These are phyloP conservation scores for Cystobasidium tubakii DNA, from an alignment of 768 basidiomycete species.

Conservation along the genomic window DNA sequence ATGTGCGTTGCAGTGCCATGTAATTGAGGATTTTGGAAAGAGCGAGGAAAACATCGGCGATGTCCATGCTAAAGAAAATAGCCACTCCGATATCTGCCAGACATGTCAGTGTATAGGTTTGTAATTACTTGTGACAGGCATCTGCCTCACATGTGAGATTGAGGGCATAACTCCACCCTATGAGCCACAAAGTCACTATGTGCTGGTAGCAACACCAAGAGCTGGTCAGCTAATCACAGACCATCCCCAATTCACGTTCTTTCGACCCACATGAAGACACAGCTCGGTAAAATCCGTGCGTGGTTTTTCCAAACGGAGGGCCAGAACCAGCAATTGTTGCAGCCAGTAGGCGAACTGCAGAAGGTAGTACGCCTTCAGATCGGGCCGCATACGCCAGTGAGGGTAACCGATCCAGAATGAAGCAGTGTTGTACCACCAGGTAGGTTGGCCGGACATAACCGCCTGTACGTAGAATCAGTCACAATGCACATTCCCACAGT, in stretches of 20 bases:
- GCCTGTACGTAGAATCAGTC: slow-evolving; percentile 53
- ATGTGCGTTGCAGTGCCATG: slow-evolving; percentile 62
- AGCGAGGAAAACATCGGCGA: slow-evolving; percentile 81
- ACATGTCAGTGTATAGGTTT: not conserved
- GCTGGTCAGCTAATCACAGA: not conserved
- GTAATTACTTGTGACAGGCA: not conserved
- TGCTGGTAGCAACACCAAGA: slow-evolving; percentile 53
- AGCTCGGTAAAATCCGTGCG: slow-evolving; percentile 84
- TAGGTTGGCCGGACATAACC: slow-evolving; percentile 74
- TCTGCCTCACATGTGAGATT: slow-evolving; percentile 31
- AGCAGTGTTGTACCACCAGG: slow-evolving; percentile 76
- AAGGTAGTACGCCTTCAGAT: slow-evolving; percentile 86
- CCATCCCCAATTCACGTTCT: not conserved
- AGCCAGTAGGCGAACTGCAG: slow-evolving; percentile 90
- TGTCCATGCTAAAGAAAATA: slow-evolving; percentile 93
- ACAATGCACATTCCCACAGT: not conserved
- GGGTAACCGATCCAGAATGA: slow-evolving; percentile 68
- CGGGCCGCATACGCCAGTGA: slow-evolving; percentile 62
- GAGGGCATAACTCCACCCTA: slow-evolving; percentile 61
- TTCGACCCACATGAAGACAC: slow-evolving; percentile 60
- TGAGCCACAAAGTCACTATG: slow-evolving; percentile 86
- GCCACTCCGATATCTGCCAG: slow-evolving; percentile 66
- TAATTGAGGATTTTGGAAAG: slow-evolving; percentile 87
- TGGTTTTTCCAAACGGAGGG: slow-evolving; percentile 83
- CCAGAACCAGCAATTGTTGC: slow-evolving; percentile 80